Conservation (phyloP, 495 filamentous ascomycete genomes). For the Tetracladium setigerum region DNA sequence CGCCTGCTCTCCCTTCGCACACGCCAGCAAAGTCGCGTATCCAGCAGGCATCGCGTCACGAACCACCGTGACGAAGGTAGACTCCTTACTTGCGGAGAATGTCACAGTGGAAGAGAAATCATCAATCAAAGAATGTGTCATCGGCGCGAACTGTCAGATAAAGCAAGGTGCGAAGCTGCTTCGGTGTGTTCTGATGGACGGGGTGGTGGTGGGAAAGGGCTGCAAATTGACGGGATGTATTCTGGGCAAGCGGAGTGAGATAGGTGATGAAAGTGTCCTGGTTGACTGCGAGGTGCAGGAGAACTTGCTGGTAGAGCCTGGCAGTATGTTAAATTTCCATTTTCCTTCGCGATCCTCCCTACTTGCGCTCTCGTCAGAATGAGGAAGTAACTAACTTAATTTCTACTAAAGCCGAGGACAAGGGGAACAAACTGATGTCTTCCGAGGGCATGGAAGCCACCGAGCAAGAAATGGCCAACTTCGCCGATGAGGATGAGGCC, state of each 20-base stretch:
- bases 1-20: conserved; percentile 60
- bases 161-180: conserved; percentile 68
- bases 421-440: conserved; percentile 78
- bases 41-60: conserved; percentile 66
- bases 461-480: conserved; percentile 39
- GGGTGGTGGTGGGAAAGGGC: conserved; percentile 69
- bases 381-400: conserved; percentile 3
- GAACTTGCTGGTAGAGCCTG: conserved; percentile 69
- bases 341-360: not conserved
- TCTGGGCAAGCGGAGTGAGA: conserved; percentile 63
- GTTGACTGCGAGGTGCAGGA: conserved; percentile 90
- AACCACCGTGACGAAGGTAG: conserved; percentile 65
- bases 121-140: conserved; percentile 81
- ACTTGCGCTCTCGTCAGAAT: not conserved
- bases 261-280: conserved; percentile 68
- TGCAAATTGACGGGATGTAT: conserved; percentile 76
- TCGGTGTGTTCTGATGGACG: conserved; percentile 86
- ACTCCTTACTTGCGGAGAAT: conserved; percentile 76
- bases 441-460: conserved; percentile 67
- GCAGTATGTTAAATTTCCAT: conserved; percentile 45
- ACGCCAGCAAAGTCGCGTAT: conserved; percentile 71
- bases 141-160: conserved; percentile 82
- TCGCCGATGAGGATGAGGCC: conserved; percentile 26
- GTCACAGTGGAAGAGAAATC: conserved; percentile 75
- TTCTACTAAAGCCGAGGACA: conserved; percentile 53